Percentiles rank a stretch among this genome's conserved stretches.
Conservation (phyloP, 2,329 filamentous ascomycete genomes). For the Didymella pomorum region DNA sequence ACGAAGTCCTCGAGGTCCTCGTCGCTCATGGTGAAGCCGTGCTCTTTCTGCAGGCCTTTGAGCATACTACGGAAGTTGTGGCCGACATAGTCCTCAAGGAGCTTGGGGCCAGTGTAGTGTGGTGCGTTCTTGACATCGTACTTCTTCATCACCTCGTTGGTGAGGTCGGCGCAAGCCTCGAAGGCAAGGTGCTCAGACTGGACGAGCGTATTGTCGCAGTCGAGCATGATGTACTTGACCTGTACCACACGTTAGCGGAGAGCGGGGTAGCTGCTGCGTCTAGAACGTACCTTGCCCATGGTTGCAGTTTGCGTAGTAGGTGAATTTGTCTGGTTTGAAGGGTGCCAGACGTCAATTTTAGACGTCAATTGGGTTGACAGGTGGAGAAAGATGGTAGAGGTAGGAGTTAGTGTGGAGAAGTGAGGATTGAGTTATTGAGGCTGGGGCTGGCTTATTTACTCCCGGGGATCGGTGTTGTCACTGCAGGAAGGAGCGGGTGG, state of each 20-base stretch:
- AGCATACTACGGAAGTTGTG: slow-evolving; percentile 97
- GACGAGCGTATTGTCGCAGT: slow-evolving; percentile 88
- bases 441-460: not conserved
- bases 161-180: slow-evolving; percentile 86
- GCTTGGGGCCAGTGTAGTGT: slow-evolving; percentile 78
- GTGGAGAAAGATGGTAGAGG: slow-evolving; percentile 18
- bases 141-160: slow-evolving; percentile 81
- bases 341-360: not conserved
- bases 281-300: slow-evolving; percentile 43
- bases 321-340: slow-evolving; percentile 19
- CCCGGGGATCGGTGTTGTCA: slow-evolving; percentile 33
- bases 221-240: slow-evolving; percentile 62
- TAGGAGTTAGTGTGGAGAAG: slow-evolving; percentile 10
- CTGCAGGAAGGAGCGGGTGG: slow-evolving; percentile 24
- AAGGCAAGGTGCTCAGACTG: slow-evolving; percentile 91
- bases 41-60: slow-evolving; percentile 74
- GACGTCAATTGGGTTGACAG: slow-evolving; percentile 32
- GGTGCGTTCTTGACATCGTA: slow-evolving; percentile 69
- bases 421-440: slow-evolving; percentile 23
- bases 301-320: slow-evolving; percentile 28
- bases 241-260: slow-evolving; percentile 34
- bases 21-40: slow-evolving; percentile 72
- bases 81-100: slow-evolving; percentile 88
- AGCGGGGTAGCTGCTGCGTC: slow-evolving; percentile 26
- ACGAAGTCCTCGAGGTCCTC: slow-evolving; percentile 79